These are phyloP conservation scores for Aspergillus piperis DNA, from an alignment of 2,329 filamentous ascomycete genomes.

Conservation along the genomic window DNA sequence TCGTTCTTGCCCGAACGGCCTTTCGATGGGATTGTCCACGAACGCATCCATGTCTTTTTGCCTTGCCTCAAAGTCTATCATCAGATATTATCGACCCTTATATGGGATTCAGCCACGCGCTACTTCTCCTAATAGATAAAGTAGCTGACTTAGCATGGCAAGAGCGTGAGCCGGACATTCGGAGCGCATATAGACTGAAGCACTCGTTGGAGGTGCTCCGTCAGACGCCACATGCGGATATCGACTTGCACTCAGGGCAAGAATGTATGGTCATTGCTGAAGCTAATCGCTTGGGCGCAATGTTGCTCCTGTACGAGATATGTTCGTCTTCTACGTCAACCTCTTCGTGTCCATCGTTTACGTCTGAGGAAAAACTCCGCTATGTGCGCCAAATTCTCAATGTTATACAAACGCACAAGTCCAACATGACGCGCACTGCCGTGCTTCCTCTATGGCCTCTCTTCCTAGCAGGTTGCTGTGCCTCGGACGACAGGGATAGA, in stretches of 20 bases:
- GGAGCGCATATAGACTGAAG: not conserved
- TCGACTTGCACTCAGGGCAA: not conserved
- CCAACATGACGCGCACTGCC: constrained; percentile 25
- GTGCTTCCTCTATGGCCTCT: constrained; percentile 30
- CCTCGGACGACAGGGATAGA: constrained; percentile 22
- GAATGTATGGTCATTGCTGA: not conserved
- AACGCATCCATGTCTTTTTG: not conserved
- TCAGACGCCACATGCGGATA: not conserved
- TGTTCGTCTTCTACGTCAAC: not conserved
- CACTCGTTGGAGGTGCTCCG: not conserved
- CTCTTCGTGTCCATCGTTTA: not conserved
- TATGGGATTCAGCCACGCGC: not conserved
- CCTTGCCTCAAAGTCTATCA: not conserved
- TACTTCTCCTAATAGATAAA: not conserved
- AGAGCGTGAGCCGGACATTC: not conserved
- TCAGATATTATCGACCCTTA: not conserved
- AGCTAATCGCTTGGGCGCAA: not conserved
- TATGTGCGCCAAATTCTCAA: not conserved
- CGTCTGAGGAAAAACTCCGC: not conserved
- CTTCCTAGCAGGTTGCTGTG: constrained; percentile 31
- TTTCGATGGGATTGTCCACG: constrained; percentile 19
- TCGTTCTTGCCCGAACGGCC: constrained; percentile 30
- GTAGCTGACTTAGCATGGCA: not conserved
- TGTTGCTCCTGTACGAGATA: not conserved
- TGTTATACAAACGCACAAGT: not conserved